Evolutionary conservation across 176 grass and related monocot genomes (phyloP).

Genomic region (Juncus inflexus): DNA sequence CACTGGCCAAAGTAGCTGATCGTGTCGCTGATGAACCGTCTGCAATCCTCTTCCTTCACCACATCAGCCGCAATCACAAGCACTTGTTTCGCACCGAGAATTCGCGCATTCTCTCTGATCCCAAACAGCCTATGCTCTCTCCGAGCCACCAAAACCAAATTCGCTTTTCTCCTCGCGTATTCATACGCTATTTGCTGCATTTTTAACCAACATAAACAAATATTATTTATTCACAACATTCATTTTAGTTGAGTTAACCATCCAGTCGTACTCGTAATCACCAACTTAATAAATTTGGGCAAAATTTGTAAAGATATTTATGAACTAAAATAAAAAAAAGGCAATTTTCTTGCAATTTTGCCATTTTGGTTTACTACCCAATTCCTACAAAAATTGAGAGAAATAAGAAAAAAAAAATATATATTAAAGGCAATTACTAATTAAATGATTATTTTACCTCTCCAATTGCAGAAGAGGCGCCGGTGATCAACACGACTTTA

Average conservation of each 20-base stretch:
- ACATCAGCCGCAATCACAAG: slow-evolving; percentile 83
- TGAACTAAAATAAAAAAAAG: background rate
- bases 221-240: too few species aligned
- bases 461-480: slow-evolving; percentile 75
- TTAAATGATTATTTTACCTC: slow-evolving; percentile 35
- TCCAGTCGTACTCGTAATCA: too few species aligned
- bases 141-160: slow-evolving; percentile 73
- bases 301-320: background rate
- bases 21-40: slow-evolving; percentile 62
- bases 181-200: slow-evolving; percentile 86
- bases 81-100: slow-evolving; percentile 63
- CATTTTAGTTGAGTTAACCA: too few species aligned
- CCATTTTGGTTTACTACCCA: too few species aligned
- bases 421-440: too few species aligned
- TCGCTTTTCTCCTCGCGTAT: slow-evolving; percentile 68
- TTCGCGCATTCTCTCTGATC: slow-evolving; percentile 59
- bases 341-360: too few species aligned
- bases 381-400: too few species aligned
- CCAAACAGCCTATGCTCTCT: slow-evolving; percentile 73
- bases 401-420: too few species aligned
- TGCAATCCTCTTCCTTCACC: slow-evolving; percentile 81
- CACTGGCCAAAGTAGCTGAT: slow-evolving; percentile 77
- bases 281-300: too few species aligned
- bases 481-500: slow-evolving; percentile 82
- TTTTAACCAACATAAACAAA: too few species aligned